Percentiles rank a stretch among this genome's conserved stretches.
Conservation (phyloP, 2,329 filamentous ascomycete genomes). For the Fusarium sp. region DNA sequence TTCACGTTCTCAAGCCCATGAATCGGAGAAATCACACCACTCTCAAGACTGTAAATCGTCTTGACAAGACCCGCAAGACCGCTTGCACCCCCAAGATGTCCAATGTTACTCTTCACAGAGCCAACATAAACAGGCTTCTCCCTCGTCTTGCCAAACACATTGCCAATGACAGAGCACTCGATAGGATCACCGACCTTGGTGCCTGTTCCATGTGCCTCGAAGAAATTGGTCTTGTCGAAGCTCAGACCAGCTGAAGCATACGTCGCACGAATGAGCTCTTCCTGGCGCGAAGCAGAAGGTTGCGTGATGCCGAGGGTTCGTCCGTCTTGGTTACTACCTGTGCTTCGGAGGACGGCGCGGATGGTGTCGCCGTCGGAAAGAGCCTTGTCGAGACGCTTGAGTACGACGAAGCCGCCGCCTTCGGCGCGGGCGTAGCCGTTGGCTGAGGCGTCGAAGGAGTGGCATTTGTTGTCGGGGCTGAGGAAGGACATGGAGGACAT, state of each 20-base stretch:
- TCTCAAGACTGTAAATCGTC: not conserved
- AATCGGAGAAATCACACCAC: not conserved
- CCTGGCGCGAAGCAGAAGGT: not conserved
- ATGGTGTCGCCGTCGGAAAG: constrained; percentile 4
- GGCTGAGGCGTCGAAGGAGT: constrained; percentile 2
- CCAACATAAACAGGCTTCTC: constrained; percentile 10
- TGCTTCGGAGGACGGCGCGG: not conserved
- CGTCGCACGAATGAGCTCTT: not conserved
- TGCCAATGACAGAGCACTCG: not conserved
- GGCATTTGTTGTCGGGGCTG: not conserved
- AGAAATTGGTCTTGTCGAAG: not conserved
- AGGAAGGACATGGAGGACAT: not conserved
- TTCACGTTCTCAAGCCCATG: not conserved
- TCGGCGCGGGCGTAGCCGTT: constrained; percentile 22
- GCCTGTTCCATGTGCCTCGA: constrained; percentile 53
- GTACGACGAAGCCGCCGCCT: constrained; percentile 2
- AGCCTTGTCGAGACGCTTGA: not conserved
- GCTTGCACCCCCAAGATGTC: constrained; percentile 11
- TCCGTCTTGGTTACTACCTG: constrained; percentile 12
- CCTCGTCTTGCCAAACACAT: not conserved
- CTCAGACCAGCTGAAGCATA: not conserved
- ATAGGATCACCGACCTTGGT: constrained; percentile 48
- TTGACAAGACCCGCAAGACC: not conserved
- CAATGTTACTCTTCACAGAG: constrained; percentile 21
- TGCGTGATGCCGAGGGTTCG: not conserved